These are phyloP conservation scores for Boletus sp. DNA, from an alignment of 1,284 basidiomycete genomes.

Conservation along the genomic window DNA sequence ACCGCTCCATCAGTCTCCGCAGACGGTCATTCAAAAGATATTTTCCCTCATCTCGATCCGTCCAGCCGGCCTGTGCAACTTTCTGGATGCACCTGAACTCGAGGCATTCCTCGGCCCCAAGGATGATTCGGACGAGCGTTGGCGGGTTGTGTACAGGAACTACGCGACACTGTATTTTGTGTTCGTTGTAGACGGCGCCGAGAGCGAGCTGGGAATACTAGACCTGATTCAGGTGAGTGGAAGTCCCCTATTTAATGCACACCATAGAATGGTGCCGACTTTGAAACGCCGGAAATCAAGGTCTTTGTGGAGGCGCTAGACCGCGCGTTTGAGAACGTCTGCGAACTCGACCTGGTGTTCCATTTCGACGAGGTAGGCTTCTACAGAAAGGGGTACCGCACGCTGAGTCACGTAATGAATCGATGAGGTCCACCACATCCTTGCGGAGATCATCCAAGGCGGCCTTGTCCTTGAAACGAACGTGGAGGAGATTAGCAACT, in stretches of 20 bases:
- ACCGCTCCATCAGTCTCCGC: conserved; percentile 70
- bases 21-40: conserved; percentile 77
- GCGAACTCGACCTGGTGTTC: conserved; percentile 97
- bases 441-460: conserved; percentile 94
- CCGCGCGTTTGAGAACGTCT: conserved; percentile 95
- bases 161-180: conserved; percentile 98
- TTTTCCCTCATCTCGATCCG: conserved; percentile 79
- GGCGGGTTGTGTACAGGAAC: conserved; percentile 76
- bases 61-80: conserved; percentile 81
- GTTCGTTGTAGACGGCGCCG: conserved; percentile 91
- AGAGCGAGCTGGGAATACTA: conserved; percentile 93
- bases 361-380: conserved; percentile 90
- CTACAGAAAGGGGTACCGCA: background rate
- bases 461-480: conserved; percentile 98
- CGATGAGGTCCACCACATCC: conserved; percentile 82
- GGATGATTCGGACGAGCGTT: conserved; percentile 52
- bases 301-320: conserved; percentile 98
- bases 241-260: background rate
- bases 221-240: conserved; percentile 89
- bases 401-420: conserved; percentile 8
- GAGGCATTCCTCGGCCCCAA: conserved; percentile 67
- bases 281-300: conserved; percentile 33
- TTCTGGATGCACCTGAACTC: conserved; percentile 87
- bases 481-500: conserved; percentile 81
- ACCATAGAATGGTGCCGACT: background rate